phyloP scores from a whole-genome alignment of 768 basidiomycete species.

The Amanita rimosa region DNA sequence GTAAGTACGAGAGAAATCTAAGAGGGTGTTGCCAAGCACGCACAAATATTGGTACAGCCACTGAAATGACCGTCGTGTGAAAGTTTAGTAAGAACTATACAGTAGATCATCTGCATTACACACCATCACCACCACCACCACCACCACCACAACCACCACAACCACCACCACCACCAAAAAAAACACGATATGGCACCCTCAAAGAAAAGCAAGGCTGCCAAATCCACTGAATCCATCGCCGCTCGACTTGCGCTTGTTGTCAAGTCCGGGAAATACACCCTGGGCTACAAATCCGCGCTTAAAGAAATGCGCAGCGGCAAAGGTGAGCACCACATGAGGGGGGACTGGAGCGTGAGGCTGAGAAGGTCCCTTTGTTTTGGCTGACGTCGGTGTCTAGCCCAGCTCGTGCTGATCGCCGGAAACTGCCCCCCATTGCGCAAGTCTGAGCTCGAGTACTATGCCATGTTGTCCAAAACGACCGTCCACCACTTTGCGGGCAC shows the following conservation, averaged over 20 bases:
- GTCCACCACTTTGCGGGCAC: constrained; percentile 98
- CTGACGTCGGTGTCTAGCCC: constrained; percentile 67
- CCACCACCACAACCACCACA: too few species aligned
- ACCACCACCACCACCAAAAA: constrained; percentile 9
- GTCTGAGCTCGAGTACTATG: constrained; percentile 99
- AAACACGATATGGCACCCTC: constrained; percentile 74
- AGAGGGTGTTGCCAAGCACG: not conserved
- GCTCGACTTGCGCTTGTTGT: constrained; percentile 91
- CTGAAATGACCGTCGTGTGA: not conserved
- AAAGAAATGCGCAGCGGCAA: constrained; percentile 98
- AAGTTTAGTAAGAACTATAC: constrained; percentile 17
- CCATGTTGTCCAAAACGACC: constrained; percentile 98
- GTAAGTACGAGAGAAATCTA: too few species aligned
- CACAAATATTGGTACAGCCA: not conserved
- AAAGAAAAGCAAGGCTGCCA: constrained; percentile 91
- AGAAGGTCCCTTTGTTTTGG: constrained; percentile 81
- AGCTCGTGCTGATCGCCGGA: constrained; percentile 96
- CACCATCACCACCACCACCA: too few species aligned
- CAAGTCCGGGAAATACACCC: constrained; percentile 95
- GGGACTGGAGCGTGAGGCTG: constrained; percentile 98
- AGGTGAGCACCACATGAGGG: constrained; percentile 51
- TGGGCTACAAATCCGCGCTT: constrained; percentile 97
- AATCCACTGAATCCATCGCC: constrained; percentile 89
- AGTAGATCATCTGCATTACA: too few species aligned
- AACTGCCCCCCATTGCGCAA: constrained; percentile 99